A percentile compares a stretch with the other conserved stretches of the same genome.
Conservation (phyloP, 371 early-diverging fungal species). For the Dichotomocladium elegans region DNA sequence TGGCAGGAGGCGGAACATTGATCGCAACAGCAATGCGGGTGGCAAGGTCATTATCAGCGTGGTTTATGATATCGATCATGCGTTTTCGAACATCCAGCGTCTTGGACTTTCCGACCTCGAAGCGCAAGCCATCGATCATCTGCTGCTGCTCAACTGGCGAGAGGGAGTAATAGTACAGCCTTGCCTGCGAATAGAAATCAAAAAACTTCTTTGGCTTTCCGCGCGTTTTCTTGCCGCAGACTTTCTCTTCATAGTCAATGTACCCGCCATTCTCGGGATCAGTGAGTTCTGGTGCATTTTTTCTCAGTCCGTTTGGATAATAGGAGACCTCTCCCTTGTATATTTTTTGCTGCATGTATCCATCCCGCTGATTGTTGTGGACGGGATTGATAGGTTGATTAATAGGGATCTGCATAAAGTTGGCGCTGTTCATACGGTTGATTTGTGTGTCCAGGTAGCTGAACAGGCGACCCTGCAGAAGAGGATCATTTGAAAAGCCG, state of each 20-base stretch:
- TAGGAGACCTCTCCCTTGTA: slow-evolving; percentile 28
- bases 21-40: slow-evolving; percentile 31
- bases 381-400: slow-evolving; percentile 43
- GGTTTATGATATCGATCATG: slow-evolving; percentile 33
- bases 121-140: slow-evolving; percentile 32
- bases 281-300: slow-evolving; percentile 24
- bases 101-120: slow-evolving; percentile 35
- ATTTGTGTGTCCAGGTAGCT: slow-evolving; percentile 52
- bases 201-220: slow-evolving; percentile 26
- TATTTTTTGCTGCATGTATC: slow-evolving; percentile 26
- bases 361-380: slow-evolving; percentile 54
- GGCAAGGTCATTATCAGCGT: slow-evolving; percentile 38
- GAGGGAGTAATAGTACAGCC: slow-evolving; percentile 40
- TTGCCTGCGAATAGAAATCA: slow-evolving; percentile 45
- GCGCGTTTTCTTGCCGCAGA: slow-evolving; percentile 17
- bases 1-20: slow-evolving; percentile 25
- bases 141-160: slow-evolving; percentile 39
- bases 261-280: slow-evolving; percentile 23
- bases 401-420: slow-evolving; percentile 53
- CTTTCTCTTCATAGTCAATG: slow-evolving; percentile 30
- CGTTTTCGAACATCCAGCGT: slow-evolving; percentile 26
- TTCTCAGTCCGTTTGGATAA: slow-evolving; percentile 26
- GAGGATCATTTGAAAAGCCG: slow-evolving; percentile 43
- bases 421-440: slow-evolving; percentile 42
- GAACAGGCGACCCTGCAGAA: slow-evolving; percentile 55